phyloP scores from a whole-genome alignment of 2,329 filamentous ascomycete species.

The Pestalotiopsis sp. region DNA sequence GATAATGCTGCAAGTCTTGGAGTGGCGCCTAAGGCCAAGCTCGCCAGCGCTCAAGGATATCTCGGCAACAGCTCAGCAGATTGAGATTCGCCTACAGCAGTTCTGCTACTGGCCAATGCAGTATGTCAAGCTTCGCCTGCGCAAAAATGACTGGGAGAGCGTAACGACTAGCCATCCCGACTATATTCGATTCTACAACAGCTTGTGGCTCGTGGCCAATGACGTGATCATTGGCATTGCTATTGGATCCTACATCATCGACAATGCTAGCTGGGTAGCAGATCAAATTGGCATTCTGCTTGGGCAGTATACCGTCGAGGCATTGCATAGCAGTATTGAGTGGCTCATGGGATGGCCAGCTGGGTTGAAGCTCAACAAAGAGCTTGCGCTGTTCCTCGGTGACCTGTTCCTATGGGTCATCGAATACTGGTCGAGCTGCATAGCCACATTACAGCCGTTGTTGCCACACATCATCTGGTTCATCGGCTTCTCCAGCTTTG shows the following conservation, averaged over 20 bases:
- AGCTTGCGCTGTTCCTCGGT: conserved; percentile 90
- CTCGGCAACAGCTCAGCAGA: conserved; percentile 93
- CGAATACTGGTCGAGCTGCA: conserved; percentile 92
- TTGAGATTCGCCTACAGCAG: conserved; percentile 95
- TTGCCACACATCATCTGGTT: conserved; percentile 89
- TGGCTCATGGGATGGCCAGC: conserved; percentile 98
- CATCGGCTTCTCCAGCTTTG: conserved; percentile 93
- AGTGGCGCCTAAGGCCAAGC: conserved; percentile 80
- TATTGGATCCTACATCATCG: conserved; percentile 93
- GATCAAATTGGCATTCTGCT: conserved; percentile 77
- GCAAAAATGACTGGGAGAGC: conserved; percentile 92
- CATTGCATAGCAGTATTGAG: conserved; percentile 82
- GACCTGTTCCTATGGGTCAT: conserved; percentile 98
- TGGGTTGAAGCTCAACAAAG: conserved; percentile 91
- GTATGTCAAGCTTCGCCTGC: conserved; percentile 85
- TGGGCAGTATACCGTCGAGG: conserved; percentile 82
- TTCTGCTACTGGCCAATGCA: conserved; percentile 99
- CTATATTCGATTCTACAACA: conserved; percentile 99
- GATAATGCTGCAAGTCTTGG: conserved; percentile 74
- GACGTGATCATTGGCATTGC: conserved; percentile 99
- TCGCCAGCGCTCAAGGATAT: conserved; percentile 91
- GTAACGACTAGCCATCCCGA: conserved; percentile 94
- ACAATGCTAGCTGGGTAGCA: conserved; percentile 86
- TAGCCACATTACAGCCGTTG: conserved; percentile 75
- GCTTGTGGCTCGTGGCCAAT: conserved; percentile 96